These are phyloP conservation scores for Isoetes engelmannii DNA, from an alignment of 83 land plant species.

Conservation along the genomic window DNA sequence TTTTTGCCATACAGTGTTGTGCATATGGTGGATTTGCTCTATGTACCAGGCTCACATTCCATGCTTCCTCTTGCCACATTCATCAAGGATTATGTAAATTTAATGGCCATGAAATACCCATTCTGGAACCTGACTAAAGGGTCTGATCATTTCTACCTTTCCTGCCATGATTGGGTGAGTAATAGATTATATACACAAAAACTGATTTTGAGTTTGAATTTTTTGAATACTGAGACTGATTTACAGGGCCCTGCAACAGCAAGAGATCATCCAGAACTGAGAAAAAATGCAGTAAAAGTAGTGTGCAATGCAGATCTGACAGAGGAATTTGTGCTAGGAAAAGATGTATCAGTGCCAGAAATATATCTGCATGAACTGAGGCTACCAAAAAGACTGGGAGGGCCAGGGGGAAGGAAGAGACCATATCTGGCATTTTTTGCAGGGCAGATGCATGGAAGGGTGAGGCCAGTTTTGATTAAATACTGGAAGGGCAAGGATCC, in stretches of 20 bases:
- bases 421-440: constrained; percentile 56
- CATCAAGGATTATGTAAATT: constrained; percentile 35
- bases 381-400: constrained; percentile 8
- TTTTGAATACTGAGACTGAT: too few species aligned
- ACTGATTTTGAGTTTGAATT: too few species aligned
- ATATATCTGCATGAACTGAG: constrained; percentile 13
- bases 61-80: constrained; percentile 19
- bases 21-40: constrained; percentile 23
- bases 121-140: constrained; percentile 51
- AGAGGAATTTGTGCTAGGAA: constrained; percentile 23
- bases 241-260: constrained; percentile 31
- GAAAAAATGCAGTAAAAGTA: constrained; percentile 30
- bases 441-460: constrained; percentile 47
- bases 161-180: constrained; percentile 52
- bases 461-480: constrained; percentile 30
- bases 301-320: constrained; percentile 41
- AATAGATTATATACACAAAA: too few species aligned
- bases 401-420: constrained; percentile 16
- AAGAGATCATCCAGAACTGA: constrained; percentile 19
- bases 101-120: constrained; percentile 33
- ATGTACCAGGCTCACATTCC: constrained; percentile 21
- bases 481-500: constrained; percentile 51
- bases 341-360: constrained; percentile 41
- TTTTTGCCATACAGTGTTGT: constrained; percentile 48
- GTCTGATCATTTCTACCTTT: constrained; percentile 41